Evolutionary conservation across 148 eudicot species (phyloP), one percentile per base, ranked within the genome.

Genomic region (Rhododendron ovatum): DNA sequence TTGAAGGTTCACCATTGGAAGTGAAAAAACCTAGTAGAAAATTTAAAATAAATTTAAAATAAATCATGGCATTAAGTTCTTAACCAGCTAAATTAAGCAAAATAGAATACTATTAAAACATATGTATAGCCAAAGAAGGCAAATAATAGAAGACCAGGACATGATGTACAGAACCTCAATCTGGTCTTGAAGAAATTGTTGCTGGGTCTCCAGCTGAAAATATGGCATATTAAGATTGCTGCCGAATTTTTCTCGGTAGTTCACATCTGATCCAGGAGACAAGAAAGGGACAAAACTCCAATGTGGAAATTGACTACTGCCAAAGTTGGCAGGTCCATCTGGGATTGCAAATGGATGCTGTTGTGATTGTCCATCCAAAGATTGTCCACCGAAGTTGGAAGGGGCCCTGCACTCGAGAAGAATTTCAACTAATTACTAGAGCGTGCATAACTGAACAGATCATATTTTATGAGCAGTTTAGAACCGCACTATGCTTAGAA

Each of bases 131-230:
- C 18, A 39, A 47, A 57, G 51, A 81, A 8, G 35, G 24, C n/a
- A 85, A 80, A 18, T 28, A 69, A 50, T 41, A 81, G 48, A 65
- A 30, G 30, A 82, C 51, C 43, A 33, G 76, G 76, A 71, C 20
- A 71, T 13, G 39, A 71, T 67, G 76, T 15, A 71, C 20, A 14
- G n/a, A 91, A 97, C 99, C 99, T 95, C 93, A 88, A 94, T 93
- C 85, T 94, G 95, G 48, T 90, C 88, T 88, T 94, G 92, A 84
- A 97, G 83, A 57, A 93, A 57, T 82, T 88, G 87, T 87, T 89
- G 89, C 80, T 93, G 94, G 9, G 86, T 81, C 81, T 92, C 90
- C 78, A 89, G 57, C 50, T 91, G 91, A 75, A 91, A 85, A 53
- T 89, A 91, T 67, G 92, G 69, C 81, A 90, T 39, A 79, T 28